Base-by-base conservation (phyloP, 225 moss, liverwort and hornwort species). In the Sphagnum tenellum region DNA sequence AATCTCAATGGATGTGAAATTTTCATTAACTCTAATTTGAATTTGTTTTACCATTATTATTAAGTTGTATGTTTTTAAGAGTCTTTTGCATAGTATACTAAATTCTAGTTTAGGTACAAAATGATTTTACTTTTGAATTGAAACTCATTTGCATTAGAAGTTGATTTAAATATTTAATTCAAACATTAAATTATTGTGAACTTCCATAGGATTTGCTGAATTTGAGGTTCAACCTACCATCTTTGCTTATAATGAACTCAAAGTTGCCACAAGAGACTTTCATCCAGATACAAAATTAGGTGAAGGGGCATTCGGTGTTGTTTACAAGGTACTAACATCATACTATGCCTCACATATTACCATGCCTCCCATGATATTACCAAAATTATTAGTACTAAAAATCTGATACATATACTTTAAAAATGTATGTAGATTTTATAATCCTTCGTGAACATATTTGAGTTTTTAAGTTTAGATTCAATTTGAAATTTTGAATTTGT, bases 251-350 rank as follows among this genome's bases (percentile, higher is more conserved):
- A 12, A 69, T 7, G 73, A 82, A 7, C 71, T 86, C 7, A 69
- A 75, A 63, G 50, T 4, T 49, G 86, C 82, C 3, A 86, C 86
- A 9, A 46, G 4, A 5, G 75, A 77, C 29, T 86, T 86, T 48
- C 64, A 68, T 49, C 50, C 47, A 10, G 51, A 68, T 2, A 74
- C 49, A 67, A 70, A 71, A 61, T 61, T 83, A 52, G 86, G 83
- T 47, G 44, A 62, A 7, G 83, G 83, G 69, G 78, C 79, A 7
- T 82, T 75, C 51, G 86, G 86, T 49, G 77, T 59, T 66, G 86
- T 86, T 12, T 80, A 78, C 63, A 86, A 83, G 80, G 86, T 86
- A 49, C 49, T 57, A 3, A 12, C 7, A 5, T 44, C 5, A 57
- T 57, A 12, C 57, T 0, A 57, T 57, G 5, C 4, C 0, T 29